phyloP scores from a whole-genome alignment of 768 basidiomycete species.

The Calocera viscosa region DNA sequence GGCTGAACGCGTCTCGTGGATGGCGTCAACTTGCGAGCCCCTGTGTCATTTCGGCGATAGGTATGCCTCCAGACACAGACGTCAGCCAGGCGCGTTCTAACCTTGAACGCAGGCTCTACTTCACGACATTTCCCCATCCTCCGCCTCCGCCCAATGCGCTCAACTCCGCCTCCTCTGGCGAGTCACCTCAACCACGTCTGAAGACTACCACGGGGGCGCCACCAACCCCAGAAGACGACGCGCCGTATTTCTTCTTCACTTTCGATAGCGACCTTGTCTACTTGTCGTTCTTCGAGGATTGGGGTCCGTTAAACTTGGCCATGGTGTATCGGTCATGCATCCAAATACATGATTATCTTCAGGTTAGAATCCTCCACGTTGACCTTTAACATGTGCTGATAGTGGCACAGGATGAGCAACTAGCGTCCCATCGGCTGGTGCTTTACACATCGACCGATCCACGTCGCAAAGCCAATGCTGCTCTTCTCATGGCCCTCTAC shows the following conservation, averaged over 20 bases:
- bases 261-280: constrained; percentile 87
- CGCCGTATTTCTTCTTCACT: constrained; percentile 79
- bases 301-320: constrained; percentile 84
- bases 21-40: constrained; percentile 44
- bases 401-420: constrained; percentile 52
- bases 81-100: neutral
- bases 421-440: constrained; percentile 60
- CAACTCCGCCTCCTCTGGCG: constrained; percentile 41
- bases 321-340: constrained; percentile 91
- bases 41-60: constrained; percentile 69
- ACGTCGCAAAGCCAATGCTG: constrained; percentile 82
- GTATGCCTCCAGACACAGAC: constrained; percentile 28
- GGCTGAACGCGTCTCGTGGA: neutral
- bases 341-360: constrained; percentile 75
- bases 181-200: constrained; percentile 42
- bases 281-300: constrained; percentile 88
- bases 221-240: constrained; percentile 57
- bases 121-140: constrained; percentile 77
- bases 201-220: constrained; percentile 46
- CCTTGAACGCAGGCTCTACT: constrained; percentile 50
- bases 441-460: constrained; percentile 83
- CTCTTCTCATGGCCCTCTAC: constrained; percentile 85
- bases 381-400: constrained; percentile 12
- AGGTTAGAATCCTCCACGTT: constrained; percentile 34
- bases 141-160: constrained; percentile 51